A percentile compares a stretch with the other conserved stretches of the same genome.
These are phyloP conservation scores for Exidia glandulosa DNA, from an alignment of 768 basidiomycete genomes.

Conservation along the genomic window DNA sequence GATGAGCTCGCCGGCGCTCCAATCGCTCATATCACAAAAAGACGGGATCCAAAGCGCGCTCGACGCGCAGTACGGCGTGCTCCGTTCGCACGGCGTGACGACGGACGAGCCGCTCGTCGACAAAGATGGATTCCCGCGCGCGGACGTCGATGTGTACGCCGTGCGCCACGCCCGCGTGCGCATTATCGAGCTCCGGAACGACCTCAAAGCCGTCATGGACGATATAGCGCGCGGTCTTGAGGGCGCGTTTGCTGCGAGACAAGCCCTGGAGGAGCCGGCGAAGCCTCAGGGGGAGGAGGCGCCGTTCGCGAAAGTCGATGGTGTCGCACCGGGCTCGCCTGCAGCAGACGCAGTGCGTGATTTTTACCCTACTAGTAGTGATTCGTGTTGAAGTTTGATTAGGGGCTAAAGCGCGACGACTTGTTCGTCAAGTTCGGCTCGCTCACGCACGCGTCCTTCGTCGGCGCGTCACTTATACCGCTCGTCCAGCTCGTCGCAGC, in stretches of 20 bases:
- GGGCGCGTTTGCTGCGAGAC: slow-evolving; percentile 45
- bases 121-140: slow-evolving; percentile 78
- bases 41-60: slow-evolving; percentile 66
- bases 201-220: slow-evolving; percentile 53
- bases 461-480: slow-evolving; percentile 47
- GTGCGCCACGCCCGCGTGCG: slow-evolving; percentile 64
- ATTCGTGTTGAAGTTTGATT: slow-evolving; percentile 5
- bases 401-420: slow-evolving; percentile 64
- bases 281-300: slow-evolving; percentile 9
- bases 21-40: slow-evolving; percentile 55
- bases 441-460: slow-evolving; percentile 43
- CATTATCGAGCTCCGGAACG: slow-evolving; percentile 75
- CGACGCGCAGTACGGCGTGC: slow-evolving; percentile 46
- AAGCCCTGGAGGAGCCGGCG: slow-evolving; percentile 7
- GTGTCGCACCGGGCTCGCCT: slow-evolving; percentile 70
- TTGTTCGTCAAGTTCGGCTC: slow-evolving; percentile 64
- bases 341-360: slow-evolving; percentile 65
- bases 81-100: slow-evolving; percentile 49
- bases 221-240: slow-evolving; percentile 60
- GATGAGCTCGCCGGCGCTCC: slow-evolving; percentile 10
- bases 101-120: slow-evolving; percentile 74
- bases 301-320: slow-evolving; percentile 76
- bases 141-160: slow-evolving; percentile 67
- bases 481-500: slow-evolving; percentile 63
- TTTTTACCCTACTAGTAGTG: slow-evolving; percentile 8